Conservation (phyloP, 2,329 filamentous ascomycete species). For the Juglanconis juglandina region DNA sequence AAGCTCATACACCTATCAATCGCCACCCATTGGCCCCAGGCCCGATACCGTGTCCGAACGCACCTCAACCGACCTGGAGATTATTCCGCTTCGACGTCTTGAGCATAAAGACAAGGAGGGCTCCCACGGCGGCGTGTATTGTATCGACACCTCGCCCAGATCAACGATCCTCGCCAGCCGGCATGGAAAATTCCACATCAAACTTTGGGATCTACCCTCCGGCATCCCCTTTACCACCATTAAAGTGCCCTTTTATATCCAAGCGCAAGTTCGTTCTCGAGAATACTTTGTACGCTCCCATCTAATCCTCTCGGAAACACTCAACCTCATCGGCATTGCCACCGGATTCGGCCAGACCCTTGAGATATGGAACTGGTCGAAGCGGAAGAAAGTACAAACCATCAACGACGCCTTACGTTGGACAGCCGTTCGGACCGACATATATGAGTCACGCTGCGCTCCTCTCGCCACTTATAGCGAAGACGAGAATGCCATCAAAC, state of each 20-base stretch:
- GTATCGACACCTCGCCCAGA: constrained; percentile 33
- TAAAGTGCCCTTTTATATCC: constrained; percentile 38
- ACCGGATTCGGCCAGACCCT: constrained; percentile 36
- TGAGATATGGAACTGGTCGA: constrained; percentile 39
- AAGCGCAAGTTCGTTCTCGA: constrained; percentile 35
- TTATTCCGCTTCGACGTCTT: constrained; percentile 22
- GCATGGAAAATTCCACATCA: constrained; percentile 29
- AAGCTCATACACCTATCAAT: constrained; percentile 7
- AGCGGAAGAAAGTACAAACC: constrained; percentile 36
- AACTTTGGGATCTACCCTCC: constrained; percentile 26
- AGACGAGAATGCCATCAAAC: constrained; percentile 30
- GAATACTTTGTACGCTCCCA: constrained; percentile 43
- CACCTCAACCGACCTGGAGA: neutral
- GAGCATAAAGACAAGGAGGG: constrained; percentile 27
- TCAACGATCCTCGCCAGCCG: constrained; percentile 33
- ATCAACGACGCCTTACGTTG: constrained; percentile 37
- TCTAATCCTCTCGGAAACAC: constrained; percentile 37
- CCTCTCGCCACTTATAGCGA: constrained; percentile 35
- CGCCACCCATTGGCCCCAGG: neutral
- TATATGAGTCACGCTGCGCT: constrained; percentile 31
- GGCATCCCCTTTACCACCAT: constrained; percentile 26
- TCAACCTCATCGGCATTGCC: constrained; percentile 35
- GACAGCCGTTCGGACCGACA: constrained; percentile 34
- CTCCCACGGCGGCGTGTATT: constrained; percentile 30
- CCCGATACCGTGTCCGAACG: constrained; percentile 4